These are phyloP conservation scores for Trametes coccinea DNA, from an alignment of 768 basidiomycete genomes.

Conservation along the genomic window DNA sequence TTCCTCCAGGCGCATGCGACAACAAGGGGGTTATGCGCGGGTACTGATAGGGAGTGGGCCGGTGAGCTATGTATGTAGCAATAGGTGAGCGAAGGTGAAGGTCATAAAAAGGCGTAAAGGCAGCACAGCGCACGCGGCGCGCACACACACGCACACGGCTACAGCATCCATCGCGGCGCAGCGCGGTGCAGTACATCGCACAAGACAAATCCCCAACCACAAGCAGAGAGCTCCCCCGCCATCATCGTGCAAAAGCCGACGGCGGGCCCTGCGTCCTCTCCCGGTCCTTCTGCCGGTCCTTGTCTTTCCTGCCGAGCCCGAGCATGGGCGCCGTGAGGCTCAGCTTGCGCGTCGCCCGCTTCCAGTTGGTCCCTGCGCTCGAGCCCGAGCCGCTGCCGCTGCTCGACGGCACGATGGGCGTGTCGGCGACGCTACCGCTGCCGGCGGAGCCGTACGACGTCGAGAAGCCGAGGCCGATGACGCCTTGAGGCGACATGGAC, in stretches of 20 bases:
- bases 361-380: constrained; percentile 30
- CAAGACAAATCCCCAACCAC: background rate
- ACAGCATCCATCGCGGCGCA: background rate
- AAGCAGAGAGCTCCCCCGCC: background rate
- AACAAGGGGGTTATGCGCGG: background rate
- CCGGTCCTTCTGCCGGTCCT: constrained; percentile 46
- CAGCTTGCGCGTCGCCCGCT: constrained; percentile 60
- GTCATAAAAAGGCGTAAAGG: constrained; percentile 17
- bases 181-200: background rate
- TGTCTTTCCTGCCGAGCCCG: constrained; percentile 52
- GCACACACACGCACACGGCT: background rate
- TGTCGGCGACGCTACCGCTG: constrained; percentile 16
- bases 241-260: constrained; percentile 16
- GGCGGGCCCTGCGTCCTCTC: constrained; percentile 7
- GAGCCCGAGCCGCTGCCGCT: background rate
- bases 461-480: constrained; percentile 10
- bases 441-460: constrained; percentile 17
- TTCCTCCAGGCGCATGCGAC: background rate
- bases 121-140: background rate
- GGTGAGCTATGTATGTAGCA: background rate
- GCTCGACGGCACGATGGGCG: constrained; percentile 14
- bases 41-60: background rate
- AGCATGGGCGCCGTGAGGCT: constrained; percentile 64
- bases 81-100: constrained; percentile 7
- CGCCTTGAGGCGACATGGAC: background rate